Evolutionary conservation across 164 flowering plant genomes (phyloP).

Genomic region (Umbellularia californica): DNA sequence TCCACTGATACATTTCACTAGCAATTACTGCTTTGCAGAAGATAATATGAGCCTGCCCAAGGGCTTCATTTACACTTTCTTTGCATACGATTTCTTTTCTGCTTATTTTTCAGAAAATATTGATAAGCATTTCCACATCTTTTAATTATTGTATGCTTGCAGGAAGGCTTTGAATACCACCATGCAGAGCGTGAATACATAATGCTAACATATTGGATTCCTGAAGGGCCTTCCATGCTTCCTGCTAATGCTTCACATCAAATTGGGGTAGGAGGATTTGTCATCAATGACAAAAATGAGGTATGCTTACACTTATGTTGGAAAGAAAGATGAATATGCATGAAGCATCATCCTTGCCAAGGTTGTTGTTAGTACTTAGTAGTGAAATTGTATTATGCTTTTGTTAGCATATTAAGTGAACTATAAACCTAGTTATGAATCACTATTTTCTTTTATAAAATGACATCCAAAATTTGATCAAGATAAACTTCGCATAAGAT

Average conservation of each 20-base stretch:
- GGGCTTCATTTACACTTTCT: background rate
- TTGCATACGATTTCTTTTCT: background rate
- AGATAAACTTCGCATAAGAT: background rate
- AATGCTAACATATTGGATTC: constrained; percentile 92
- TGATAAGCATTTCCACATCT: background rate
- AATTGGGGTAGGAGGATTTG: constrained; percentile 92
- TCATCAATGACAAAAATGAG: constrained; percentile 75
- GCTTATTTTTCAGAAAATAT: background rate
- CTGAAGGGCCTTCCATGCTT: constrained; percentile 75
- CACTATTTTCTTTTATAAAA: background rate
- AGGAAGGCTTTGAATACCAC: constrained; percentile 89
- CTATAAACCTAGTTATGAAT: background rate
- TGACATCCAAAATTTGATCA: background rate
- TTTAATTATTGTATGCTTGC: constrained; percentile 15
- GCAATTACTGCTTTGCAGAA: too few relatives aligned
- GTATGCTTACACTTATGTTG: constrained; percentile 22
- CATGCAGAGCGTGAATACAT: constrained; percentile 80
- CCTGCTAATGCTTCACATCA: constrained; percentile 89
- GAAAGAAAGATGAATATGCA: background rate
- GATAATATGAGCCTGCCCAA: background rate
- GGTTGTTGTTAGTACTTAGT: background rate
- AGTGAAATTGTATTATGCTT: background rate
- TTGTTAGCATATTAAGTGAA: background rate
- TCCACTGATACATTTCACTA: too few relatives aligned
- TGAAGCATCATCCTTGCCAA: background rate